Percentiles rank a stretch among this genome's conserved stretches.
Evolutionary conservation across 306 rosid genomes (phyloP).

Genomic region (Ormosia semicastrata): DNA sequence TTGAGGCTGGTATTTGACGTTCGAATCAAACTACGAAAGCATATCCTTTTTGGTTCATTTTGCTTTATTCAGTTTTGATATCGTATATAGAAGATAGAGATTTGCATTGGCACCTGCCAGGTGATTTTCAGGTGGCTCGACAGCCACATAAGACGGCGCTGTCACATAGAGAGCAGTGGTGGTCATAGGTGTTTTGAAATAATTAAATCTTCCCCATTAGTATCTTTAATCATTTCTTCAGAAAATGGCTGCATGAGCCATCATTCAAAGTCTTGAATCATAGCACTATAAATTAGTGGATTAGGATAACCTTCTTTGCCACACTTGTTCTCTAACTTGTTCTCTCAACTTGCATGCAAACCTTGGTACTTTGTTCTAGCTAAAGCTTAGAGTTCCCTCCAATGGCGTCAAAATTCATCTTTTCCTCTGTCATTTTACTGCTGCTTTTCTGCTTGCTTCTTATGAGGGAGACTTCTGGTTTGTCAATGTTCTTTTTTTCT

Average conservation of each 20-base stretch:
- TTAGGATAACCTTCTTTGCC: neutral
- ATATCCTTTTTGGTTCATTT: neutral
- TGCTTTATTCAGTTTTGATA: constrained; percentile 16
- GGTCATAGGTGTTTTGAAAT: neutral
- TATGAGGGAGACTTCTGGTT: constrained; percentile 44
- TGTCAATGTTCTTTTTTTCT: neutral
- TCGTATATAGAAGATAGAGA: constrained; percentile 9
- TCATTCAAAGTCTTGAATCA: constrained; percentile 38
- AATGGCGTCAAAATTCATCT: constrained; percentile 50
- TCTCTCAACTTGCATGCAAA: constrained; percentile 3
- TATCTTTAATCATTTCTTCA: constrained; percentile 43
- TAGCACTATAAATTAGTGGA: constrained; percentile 47
- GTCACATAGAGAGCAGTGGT: constrained; percentile 21
- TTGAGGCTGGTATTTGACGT: constrained; percentile 20
- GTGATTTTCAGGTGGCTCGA: constrained; percentile 43
- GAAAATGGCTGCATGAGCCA: constrained; percentile 62
- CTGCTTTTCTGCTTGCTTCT: constrained; percentile 43
- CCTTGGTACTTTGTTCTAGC: neutral
- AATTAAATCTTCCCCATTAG: neutral
- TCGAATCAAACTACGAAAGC: neutral
- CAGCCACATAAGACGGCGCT: constrained; percentile 55
- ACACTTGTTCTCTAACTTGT: neutral
- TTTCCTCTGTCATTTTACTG: constrained; percentile 20
- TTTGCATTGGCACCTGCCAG: constrained; percentile 25
- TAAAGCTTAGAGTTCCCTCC: neutral